These are phyloP conservation scores for Hippophae gyantsensis DNA, from an alignment of 306 rosid species.

Conservation along the genomic window DNA sequence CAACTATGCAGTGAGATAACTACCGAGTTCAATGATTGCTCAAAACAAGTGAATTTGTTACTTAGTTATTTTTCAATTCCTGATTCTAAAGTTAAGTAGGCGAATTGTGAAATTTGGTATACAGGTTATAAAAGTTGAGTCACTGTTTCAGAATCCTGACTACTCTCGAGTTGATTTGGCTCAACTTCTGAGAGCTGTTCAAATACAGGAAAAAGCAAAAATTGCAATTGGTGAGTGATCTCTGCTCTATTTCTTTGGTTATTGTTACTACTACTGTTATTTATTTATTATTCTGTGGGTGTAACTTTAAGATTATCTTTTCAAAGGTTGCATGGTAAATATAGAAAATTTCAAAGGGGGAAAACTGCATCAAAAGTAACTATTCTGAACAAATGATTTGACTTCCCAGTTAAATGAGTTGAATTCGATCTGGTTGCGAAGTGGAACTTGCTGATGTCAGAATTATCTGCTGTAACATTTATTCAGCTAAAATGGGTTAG, in stretches of 20 bases:
- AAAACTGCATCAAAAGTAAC: too few relatives aligned
- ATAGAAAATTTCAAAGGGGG: too few relatives aligned
- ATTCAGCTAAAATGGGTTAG: too few relatives aligned
- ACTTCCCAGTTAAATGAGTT: too few relatives aligned
- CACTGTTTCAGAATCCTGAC: conserved; percentile 44
- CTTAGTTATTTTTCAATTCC: neutral
- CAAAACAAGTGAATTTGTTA: conserved; percentile 38
- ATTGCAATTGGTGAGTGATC: conserved; percentile 68
- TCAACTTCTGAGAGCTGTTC: conserved; percentile 70
- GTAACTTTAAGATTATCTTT: too few relatives aligned
- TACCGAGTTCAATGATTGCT: conserved; percentile 70
- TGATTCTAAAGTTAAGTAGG: neutral
- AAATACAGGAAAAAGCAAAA: conserved; percentile 76
- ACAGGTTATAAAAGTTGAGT: conserved; percentile 71
- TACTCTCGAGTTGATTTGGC: conserved; percentile 63
- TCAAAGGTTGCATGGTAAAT: too few relatives aligned
- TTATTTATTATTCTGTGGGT: neutral
- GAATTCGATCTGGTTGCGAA: too few relatives aligned
- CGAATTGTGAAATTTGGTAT: conserved; percentile 22
- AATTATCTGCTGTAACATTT: too few relatives aligned
- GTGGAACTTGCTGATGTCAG: too few relatives aligned
- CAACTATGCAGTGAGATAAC: conserved; percentile 77
- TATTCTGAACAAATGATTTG: too few relatives aligned
- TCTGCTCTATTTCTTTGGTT: neutral
- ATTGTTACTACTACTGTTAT: neutral